Base-by-base conservation (phyloP, 176 grass and related monocot genomes). In the Zoysia pacifica region DNA sequence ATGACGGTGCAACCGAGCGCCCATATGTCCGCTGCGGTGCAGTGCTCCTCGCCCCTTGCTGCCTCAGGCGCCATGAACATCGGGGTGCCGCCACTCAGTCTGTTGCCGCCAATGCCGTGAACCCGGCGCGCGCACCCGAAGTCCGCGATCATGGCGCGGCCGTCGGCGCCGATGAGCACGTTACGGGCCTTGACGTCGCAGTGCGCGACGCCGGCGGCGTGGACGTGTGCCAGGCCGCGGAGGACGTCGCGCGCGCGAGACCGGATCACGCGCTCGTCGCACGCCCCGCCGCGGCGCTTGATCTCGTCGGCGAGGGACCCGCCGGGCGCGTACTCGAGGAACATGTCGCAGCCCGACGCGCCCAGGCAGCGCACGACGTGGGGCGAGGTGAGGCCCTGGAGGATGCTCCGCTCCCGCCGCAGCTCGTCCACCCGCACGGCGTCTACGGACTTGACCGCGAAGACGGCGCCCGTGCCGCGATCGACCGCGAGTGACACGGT, bases 41-140 rank as follows among this genome's bases (percentile, higher is more conserved):
- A 62, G 15, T 86, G 82, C 79, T 62, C 86, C 75, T 91, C 86
- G 5, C 82, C 90, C 7, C 86, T 55, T 48, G 86, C 86, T 2
- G 76, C 90, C 83, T 88, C 90, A 0, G 90, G 90, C 20, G 86
- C 70, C 86, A 91, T 85, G 82, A 83, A 88, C 67, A 59, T 41
- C 35, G 82, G 85, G 1, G 85, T 91, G 42, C 85, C 89, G 4
- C 73, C 66, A n/a, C 8, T 10, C 16, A 16, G 9, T n/a, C 61
- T 11, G 47, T 6, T 45, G 6, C 14, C 37, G 9, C 10, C 3
- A 1, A 60, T 48, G 7, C 14, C 71, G 9, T 2, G 19, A 38
- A 48, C 13, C 18, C 42, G 41, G 7, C 77, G 77, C 19, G 85
- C 85, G 81, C 89, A 91, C 0, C 89, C 85, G 81, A 91, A 81